Conservation (phyloP, 371 early-diverging fungal species). For the Choanephora cucurbitarum region DNA sequence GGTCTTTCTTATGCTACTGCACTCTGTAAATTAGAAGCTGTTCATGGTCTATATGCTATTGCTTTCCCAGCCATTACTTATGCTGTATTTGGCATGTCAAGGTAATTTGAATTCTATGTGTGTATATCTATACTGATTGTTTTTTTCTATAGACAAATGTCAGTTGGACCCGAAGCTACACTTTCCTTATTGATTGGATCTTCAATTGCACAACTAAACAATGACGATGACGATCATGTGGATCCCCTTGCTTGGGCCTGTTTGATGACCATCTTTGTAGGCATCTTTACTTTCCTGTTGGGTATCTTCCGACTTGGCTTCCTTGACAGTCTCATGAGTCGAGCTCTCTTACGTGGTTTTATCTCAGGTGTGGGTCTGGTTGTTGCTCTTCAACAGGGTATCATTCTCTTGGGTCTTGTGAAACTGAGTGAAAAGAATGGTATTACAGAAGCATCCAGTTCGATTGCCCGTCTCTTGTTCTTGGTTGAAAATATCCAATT, state of each 20-base stretch:
- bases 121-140: too few species aligned
- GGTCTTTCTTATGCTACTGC: constrained; percentile 87
- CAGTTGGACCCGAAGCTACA: constrained; percentile 92
- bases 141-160: constrained; percentile 86
- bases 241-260: constrained; percentile 67
- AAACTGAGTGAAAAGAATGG: constrained; percentile 46
- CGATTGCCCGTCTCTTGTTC: constrained; percentile 70
- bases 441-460: constrained; percentile 69
- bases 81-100: constrained; percentile 87
- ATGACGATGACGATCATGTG: constrained; percentile 38
- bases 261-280: constrained; percentile 83
- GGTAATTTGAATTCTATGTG: too few species aligned
- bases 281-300: constrained; percentile 84
- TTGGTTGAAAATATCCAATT: constrained; percentile 51
- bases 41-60: constrained; percentile 86
- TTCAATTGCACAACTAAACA: constrained; percentile 56
- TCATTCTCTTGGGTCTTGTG: constrained; percentile 74
- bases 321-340: constrained; percentile 91
- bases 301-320: constrained; percentile 95
- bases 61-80: constrained; percentile 86
- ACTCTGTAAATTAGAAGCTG: constrained; percentile 80
- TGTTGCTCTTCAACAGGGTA: constrained; percentile 83
- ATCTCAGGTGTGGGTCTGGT: constrained; percentile 91
- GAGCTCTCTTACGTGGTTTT: constrained; percentile 90
- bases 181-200: constrained; percentile 88